Conservation (phyloP, 768 basidiomycete species). For the Suillus bovinus region DNA sequence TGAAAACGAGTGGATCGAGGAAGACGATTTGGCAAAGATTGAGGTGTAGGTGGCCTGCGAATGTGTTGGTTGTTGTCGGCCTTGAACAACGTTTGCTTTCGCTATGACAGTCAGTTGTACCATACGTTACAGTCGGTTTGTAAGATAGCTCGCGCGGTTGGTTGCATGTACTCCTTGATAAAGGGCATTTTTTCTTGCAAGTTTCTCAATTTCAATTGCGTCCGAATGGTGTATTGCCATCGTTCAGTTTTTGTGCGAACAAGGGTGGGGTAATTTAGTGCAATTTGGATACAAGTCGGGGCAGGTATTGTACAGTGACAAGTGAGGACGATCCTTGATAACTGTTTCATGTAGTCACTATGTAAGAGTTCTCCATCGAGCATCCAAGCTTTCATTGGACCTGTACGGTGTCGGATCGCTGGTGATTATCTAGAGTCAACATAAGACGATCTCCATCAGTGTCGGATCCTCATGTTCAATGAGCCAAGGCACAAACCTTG, state of each 20-base stretch:
- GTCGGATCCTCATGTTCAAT: neutral
- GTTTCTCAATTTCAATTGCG: no score
- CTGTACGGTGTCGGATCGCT: neutral
- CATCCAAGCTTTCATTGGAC: neutral
- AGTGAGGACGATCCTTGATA: neutral
- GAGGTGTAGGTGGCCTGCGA: constrained; percentile 15
- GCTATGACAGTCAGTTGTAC: neutral
- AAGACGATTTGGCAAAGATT: constrained; percentile 29
- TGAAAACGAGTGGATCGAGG: constrained; percentile 37
- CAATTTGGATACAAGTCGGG: neutral
- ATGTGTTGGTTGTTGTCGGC: neutral
- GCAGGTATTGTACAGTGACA: neutral
- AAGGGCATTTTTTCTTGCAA: neutral
- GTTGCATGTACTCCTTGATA: neutral
- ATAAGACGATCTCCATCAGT: neutral
- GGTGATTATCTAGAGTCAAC: neutral
- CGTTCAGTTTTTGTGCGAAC: neutral
- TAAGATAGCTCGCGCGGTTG: neutral
- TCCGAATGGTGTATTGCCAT: neutral
- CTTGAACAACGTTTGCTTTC: no score
- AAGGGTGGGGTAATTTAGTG: neutral
- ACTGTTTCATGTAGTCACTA: no score
- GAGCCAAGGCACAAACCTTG: neutral
- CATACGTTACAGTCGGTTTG: neutral
- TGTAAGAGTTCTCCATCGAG: no score